A percentile compares a stretch with the other conserved stretches of the same genome.
phyloP scores from a whole-genome alignment of 352 stramenopile species.

The Phytopythium litorale region DNA sequence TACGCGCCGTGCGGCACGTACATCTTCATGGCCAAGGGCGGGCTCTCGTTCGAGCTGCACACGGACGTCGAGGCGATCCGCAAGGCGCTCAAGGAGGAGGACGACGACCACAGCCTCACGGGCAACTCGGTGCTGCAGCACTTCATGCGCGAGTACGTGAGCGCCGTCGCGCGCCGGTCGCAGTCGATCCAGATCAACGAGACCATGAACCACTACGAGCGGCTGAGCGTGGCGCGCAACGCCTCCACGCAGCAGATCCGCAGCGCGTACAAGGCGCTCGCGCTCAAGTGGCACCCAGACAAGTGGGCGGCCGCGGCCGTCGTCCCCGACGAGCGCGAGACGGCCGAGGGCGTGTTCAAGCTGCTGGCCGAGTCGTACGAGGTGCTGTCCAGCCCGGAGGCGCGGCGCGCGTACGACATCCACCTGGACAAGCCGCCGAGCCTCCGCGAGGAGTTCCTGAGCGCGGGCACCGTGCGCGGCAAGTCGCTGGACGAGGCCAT shows the following conservation, averaged over 20 bases:
- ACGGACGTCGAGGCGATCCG: constrained; percentile 39
- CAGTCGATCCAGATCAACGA: constrained; percentile 57
- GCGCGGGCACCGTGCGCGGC: constrained; percentile 63
- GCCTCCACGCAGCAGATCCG: constrained; percentile 42
- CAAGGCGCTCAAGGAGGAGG: constrained; percentile 43
- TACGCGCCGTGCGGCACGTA: constrained; percentile 80
- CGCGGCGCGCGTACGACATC: constrained; percentile 49
- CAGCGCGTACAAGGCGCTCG: constrained; percentile 44
- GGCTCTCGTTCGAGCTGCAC: constrained; percentile 41
- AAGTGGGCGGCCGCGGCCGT: constrained; percentile 39
- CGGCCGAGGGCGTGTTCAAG: constrained; percentile 78
- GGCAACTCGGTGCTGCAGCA: constrained; percentile 58
- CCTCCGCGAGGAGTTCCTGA: constrained; percentile 64
- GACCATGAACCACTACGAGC: constrained; percentile 69
- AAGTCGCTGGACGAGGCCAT: constrained; percentile 82
- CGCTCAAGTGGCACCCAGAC: constrained; percentile 66
- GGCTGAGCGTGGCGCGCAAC: constrained; percentile 32
- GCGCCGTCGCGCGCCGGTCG: constrained; percentile 42
- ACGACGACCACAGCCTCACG: constrained; percentile 44
- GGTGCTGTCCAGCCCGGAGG: constrained; percentile 60
- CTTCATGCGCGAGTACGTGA: constrained; percentile 55
- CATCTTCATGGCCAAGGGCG: constrained; percentile 61
- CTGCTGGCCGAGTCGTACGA: constrained; percentile 80
- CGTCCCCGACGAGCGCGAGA: constrained; percentile 47
- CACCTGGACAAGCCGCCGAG: constrained; percentile 48